Evolutionary conservation across 2,329 filamentous ascomycete species (phyloP).

Genomic region (Cryphonectria carpinicola): DNA sequence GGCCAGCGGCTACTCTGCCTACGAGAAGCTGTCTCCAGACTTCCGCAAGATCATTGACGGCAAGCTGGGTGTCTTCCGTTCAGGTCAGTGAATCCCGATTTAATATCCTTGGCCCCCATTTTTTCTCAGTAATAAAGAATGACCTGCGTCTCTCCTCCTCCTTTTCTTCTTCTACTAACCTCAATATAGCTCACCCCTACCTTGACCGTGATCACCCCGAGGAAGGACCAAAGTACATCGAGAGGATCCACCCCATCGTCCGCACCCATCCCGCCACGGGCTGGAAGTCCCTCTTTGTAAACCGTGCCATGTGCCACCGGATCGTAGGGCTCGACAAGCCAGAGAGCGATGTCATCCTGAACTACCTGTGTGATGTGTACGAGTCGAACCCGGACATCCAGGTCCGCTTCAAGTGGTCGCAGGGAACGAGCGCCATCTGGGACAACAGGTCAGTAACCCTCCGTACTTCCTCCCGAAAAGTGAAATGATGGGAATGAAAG

Average conservation of each 20-base stretch:
- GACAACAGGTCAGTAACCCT: conserved; percentile 60
- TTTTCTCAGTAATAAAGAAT: no score
- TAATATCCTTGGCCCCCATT: not conserved
- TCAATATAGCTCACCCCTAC: conserved; percentile 59
- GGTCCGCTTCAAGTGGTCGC: conserved; percentile 72
- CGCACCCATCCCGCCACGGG: conserved; percentile 73
- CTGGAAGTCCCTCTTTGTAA: conserved; percentile 76
- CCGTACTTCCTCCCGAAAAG: no score
- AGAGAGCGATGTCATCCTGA: conserved; percentile 70
- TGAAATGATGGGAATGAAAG: no score
- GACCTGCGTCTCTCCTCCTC: not conserved
- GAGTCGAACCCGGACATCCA: conserved; percentile 74
- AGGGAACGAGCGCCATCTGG: conserved; percentile 69
- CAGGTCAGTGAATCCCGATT: conserved; percentile 32
- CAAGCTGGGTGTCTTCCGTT: conserved; percentile 65
- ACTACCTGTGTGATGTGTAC: conserved; percentile 70
- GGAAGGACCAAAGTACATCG: conserved; percentile 67
- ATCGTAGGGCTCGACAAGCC: conserved; percentile 72
- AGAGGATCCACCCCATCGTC: conserved; percentile 70
- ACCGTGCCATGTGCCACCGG: conserved; percentile 68
- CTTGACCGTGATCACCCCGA: conserved; percentile 65
- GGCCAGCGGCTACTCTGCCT: conserved; percentile 72
- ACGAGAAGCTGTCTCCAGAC: conserved; percentile 71
- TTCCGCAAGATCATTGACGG: conserved; percentile 75
- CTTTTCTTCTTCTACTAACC: not conserved